Conservation (phyloP, 2,329 filamentous ascomycete species). For the Coniella lustricola region DNA sequence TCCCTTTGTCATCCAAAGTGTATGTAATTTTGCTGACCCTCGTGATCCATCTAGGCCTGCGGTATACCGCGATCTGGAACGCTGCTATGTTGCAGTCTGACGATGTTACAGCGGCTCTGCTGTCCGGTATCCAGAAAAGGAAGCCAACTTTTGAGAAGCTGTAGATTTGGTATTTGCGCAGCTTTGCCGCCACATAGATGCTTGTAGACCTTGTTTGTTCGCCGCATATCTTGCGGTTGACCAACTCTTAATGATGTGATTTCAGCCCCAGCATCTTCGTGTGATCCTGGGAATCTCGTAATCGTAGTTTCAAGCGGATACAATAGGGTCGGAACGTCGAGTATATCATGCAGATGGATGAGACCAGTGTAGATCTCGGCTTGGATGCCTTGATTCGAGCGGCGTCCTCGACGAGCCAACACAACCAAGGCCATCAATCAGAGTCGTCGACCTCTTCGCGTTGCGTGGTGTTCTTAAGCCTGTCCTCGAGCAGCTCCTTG, state of each 20-base stretch:
- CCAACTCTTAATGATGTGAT: neutral
- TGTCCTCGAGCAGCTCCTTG: slow-evolving; percentile 59
- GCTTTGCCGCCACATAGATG: neutral
- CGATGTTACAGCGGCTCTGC: slow-evolving; percentile 68
- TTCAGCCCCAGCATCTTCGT: too few relatives aligned
- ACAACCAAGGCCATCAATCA: slow-evolving; percentile 35
- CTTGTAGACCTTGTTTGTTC: neutral
- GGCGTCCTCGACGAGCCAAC: neutral
- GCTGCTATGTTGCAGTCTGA: slow-evolving; percentile 70
- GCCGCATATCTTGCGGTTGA: neutral
- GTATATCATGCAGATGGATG: too few relatives aligned
- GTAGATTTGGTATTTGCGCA: slow-evolving; percentile 30
- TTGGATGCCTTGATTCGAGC: too few relatives aligned
- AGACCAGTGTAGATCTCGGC: neutral
- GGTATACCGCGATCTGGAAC: slow-evolving; percentile 87
- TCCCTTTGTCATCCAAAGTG: neutral
- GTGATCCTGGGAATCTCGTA: too few relatives aligned
- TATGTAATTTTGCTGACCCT: slow-evolving; percentile 5
- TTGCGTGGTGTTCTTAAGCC: slow-evolving; percentile 39
- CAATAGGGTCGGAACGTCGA: too few relatives aligned
- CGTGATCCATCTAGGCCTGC: slow-evolving; percentile 46
- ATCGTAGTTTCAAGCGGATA: too few relatives aligned
- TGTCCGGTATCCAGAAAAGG: slow-evolving; percentile 70
- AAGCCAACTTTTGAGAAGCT: slow-evolving; percentile 82
- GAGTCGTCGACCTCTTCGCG: slow-evolving; percentile 45